phyloP scores from a whole-genome alignment of 148 eudicot species.

The Cornus florida region DNA sequence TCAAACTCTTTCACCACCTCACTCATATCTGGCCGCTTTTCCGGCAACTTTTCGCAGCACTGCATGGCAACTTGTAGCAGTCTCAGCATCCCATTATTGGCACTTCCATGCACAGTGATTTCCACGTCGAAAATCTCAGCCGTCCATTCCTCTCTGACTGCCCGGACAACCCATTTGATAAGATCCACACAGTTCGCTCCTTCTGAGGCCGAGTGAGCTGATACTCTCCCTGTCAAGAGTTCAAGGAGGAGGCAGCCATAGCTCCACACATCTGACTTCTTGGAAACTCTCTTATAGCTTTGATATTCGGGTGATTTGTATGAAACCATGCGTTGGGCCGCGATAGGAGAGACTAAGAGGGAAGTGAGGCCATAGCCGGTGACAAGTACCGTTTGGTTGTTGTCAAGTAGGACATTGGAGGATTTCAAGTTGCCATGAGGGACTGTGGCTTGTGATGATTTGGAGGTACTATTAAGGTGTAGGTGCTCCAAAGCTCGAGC shows the following conservation, averaged over 20 bases:
- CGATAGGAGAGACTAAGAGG: constrained; percentile 26
- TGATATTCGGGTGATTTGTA: constrained; percentile 38
- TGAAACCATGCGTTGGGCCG: constrained; percentile 33
- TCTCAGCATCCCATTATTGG: constrained; percentile 38
- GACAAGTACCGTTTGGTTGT: constrained; percentile 26
- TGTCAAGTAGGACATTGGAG: constrained; percentile 43
- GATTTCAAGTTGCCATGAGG: constrained; percentile 50
- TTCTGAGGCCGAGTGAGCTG: constrained; percentile 23
- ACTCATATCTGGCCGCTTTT: constrained; percentile 36
- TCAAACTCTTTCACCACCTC: constrained; percentile 32
- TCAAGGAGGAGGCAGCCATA: constrained; percentile 47
- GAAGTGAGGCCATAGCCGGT: constrained; percentile 39
- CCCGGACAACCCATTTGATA: constrained; percentile 41
- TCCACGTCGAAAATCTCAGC: constrained; percentile 48
- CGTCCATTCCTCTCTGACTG: constrained; percentile 58
- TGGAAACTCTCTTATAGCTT: constrained; percentile 27
- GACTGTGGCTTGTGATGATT: constrained; percentile 6
- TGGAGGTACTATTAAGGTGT: constrained; percentile 21
- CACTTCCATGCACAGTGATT: constrained; percentile 29
- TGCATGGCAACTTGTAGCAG: constrained; percentile 36
- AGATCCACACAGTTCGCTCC: constrained; percentile 35
- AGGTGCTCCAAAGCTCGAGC: constrained; percentile 39
- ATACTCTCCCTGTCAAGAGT: constrained; percentile 36
- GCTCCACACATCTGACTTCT: constrained; percentile 47
- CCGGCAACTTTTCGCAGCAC: constrained; percentile 41